Conservation (phyloP, 768 basidiomycete genomes). For the Leccinum rimulosum region DNA sequence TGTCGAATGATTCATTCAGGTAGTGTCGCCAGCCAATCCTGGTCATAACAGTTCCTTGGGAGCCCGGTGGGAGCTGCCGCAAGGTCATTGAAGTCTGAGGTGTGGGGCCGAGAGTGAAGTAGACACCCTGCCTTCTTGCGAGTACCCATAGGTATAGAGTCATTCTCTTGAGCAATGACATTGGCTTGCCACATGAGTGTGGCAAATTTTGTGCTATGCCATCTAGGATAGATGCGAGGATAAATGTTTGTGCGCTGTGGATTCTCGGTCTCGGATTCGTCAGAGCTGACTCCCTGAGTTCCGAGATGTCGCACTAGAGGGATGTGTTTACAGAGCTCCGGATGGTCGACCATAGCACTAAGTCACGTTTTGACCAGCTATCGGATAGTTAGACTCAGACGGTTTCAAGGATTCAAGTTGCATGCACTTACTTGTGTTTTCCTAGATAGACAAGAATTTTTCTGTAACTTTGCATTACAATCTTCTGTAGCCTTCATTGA, state of each 20-base stretch:
- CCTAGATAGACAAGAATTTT: not conserved
- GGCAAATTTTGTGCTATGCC: not conserved
- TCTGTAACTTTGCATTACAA: not conserved
- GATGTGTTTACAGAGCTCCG: not conserved
- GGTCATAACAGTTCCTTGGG: not conserved
- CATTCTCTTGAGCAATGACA: not conserved
- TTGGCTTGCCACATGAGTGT: not conserved
- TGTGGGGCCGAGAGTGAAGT: not conserved
- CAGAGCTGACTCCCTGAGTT: not conserved
- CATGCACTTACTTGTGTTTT: not conserved
- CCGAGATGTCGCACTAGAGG: not conserved
- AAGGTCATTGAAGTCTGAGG: not conserved
- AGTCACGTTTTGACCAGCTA: not conserved
- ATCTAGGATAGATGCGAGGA: not conserved
- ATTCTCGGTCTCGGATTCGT: not conserved
- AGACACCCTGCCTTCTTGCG: not conserved
- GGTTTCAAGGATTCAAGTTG: not conserved
- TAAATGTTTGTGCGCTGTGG: not conserved
- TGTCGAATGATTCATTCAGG: not conserved
- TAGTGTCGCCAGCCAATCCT: not conserved
- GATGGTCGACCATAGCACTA: not conserved
- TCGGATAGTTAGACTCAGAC: not conserved
- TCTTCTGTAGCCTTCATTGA: too few relatives aligned
- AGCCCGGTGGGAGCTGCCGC: not conserved
- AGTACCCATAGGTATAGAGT: not conserved